A percentile compares a stretch with the other conserved stretches of the same genome.
Conservation (phyloP, 768 basidiomycete genomes). For the Boletus bicolor region DNA sequence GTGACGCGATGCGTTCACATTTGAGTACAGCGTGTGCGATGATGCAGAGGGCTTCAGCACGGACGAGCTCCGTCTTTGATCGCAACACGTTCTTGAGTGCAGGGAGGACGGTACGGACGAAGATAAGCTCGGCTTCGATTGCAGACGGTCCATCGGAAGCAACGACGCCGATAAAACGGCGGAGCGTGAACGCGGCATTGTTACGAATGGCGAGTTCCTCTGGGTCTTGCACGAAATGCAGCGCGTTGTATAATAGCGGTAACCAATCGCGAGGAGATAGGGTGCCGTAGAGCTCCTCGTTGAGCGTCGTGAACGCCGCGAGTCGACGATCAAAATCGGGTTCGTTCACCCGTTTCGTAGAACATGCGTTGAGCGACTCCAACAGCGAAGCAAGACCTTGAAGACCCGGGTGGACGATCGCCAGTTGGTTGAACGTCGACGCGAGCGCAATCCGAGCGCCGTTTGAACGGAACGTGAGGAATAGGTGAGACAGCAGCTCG, state of each 20-base stretch:
- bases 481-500: slow-evolving; percentile 68
- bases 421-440: slow-evolving; percentile 56
- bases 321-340: slow-evolving; percentile 90
- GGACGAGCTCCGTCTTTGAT: slow-evolving; percentile 82
- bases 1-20: slow-evolving; percentile 51
- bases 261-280: slow-evolving; percentile 68
- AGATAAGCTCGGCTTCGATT: slow-evolving; percentile 48
- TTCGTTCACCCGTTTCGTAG: slow-evolving; percentile 77
- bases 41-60: slow-evolving; percentile 77
- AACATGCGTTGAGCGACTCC: slow-evolving; percentile 80
- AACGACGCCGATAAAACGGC: slow-evolving; percentile 68
- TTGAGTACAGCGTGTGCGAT: slow-evolving; percentile 70
- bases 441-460: slow-evolving; percentile 68
- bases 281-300: slow-evolving; percentile 55
- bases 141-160: slow-evolving; percentile 33
- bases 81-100: slow-evolving; percentile 76
- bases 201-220: slow-evolving; percentile 84
- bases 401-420: slow-evolving; percentile 40
- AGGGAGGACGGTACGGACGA: slow-evolving; percentile 67
- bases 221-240: slow-evolving; percentile 85
- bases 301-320: slow-evolving; percentile 67
- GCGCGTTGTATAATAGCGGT: slow-evolving; percentile 76
- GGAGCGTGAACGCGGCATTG: slow-evolving; percentile 72
- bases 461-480: slow-evolving; percentile 72
- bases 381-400: slow-evolving; percentile 51